Percentiles rank a stretch among this genome's conserved stretches.
Conservation (phyloP, 106 monocot species). For the Dioscorea dumetorum region DNA sequence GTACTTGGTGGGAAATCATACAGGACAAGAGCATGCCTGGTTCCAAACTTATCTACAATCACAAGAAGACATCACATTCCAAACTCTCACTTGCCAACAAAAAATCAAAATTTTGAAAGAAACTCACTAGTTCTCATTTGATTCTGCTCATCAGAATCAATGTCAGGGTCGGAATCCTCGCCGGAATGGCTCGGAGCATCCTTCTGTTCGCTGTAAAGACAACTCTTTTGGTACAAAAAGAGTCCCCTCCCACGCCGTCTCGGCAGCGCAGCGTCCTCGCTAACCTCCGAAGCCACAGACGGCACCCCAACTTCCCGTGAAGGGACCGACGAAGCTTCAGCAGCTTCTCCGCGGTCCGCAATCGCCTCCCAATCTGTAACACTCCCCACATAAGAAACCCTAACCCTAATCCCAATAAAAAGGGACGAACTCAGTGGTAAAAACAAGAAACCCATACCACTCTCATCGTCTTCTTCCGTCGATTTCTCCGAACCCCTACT, state of each 20-base stretch:
- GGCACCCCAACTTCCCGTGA: neutral
- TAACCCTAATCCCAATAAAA: neutral
- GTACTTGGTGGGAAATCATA: constrained; percentile 71
- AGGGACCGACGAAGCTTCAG: constrained; percentile 5
- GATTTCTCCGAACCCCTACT: neutral
- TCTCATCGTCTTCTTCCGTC: neutral
- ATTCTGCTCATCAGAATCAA: constrained; percentile 6
- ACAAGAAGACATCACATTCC: constrained; percentile 1
- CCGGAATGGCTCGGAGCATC: constrained; percentile 2
- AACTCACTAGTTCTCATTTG: neutral
- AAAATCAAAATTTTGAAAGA: constrained; percentile 9
- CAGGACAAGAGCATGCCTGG: constrained; percentile 68
- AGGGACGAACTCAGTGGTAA: neutral
- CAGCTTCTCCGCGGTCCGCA: constrained; percentile 19
- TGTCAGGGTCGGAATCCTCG: constrained; percentile 5
- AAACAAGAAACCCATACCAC: neutral
- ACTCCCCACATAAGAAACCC: neutral
- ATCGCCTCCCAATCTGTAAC: constrained; percentile 52
- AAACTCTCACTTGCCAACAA: neutral
- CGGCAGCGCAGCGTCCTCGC: neutral
- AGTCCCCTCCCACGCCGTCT: constrained; percentile 37
- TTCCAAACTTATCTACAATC: constrained; percentile 43
- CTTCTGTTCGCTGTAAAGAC: constrained; percentile 54
- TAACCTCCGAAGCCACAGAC: neutral
- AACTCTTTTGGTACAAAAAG: constrained; percentile 35